Base-by-base conservation (phyloP, 2,329 filamentous ascomycete genomes). In the Sarocladium kiliense region DNA sequence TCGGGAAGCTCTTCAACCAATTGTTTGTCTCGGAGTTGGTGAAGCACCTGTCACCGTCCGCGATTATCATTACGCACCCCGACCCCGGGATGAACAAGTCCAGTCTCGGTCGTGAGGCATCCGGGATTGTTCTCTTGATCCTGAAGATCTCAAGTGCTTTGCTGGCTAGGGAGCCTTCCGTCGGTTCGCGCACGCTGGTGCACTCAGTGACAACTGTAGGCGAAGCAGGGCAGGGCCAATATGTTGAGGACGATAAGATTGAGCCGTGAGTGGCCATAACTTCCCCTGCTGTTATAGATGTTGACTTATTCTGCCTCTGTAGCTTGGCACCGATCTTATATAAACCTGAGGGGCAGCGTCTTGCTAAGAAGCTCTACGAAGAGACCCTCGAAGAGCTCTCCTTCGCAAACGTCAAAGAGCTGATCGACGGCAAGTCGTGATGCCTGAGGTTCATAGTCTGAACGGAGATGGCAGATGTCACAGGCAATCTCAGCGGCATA, bases 321-420 rank as follows among this genome's bases (percentile, higher is more conserved):
- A 41, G 53, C 1, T 16, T 55, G 39, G 53, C 39, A 3, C 23
- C 53, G 4, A 25, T 55, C 27, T 12, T 47, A 3, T 55, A 55
- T 25, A 34, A n/a, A 12, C 18, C 41, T 10, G 53, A 57, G 39
- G 50, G 53, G 23, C 25, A 36, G 3, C 18, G 18, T 2, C 19
- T 57, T 19, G 41, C 51, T 26, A 25, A 54, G 30, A 1, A 14
- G n/a, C 41, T 57, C 2, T 57, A n/a, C 11, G 42, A 57, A 3
- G 55, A 57, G 42, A 57, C 55, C 7, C 14, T 57, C n/a, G 26
- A 30, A 3, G 55, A 57, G 34, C 19, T 54, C 12, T 49, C 55
- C 11, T 50, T 54, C 42, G 51, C 51, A 10, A 32, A 32, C n/a
- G 36, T 54, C 7, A 36, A 18, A 18, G 49, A 54, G 23, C 27